These are phyloP conservation scores for Colletotrichum simmondsii DNA, from an alignment of 2,329 filamentous ascomycete species.

Conservation along the genomic window DNA sequence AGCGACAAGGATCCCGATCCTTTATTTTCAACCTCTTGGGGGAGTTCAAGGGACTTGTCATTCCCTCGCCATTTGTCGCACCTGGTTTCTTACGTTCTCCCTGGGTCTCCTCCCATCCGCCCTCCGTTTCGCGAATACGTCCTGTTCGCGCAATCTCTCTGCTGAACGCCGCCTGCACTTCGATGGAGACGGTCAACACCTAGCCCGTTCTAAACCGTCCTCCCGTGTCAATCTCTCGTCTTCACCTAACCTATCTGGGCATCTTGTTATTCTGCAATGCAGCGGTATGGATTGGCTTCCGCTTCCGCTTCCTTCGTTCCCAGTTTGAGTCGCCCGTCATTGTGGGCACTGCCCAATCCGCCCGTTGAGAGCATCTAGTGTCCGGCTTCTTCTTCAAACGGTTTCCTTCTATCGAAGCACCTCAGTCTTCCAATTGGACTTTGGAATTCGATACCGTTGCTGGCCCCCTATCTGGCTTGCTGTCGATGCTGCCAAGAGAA, in stretches of 20 bases:
- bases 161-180: conserved; percentile 7
- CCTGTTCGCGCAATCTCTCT: conserved; percentile 19
- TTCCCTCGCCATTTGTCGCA: neutral
- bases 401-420: neutral
- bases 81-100: neutral
- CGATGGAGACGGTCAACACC: conserved; percentile 9
- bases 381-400: neutral
- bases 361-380: conserved; percentile 2
- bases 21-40: conserved; percentile 20
- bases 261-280: neutral
- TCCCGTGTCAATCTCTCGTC: neutral
- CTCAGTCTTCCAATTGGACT: conserved; percentile 5
- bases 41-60: neutral
- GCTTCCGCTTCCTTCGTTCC: conserved; percentile 23
- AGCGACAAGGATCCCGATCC: conserved; percentile 33
- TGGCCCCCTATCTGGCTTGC: conserved; percentile 7
- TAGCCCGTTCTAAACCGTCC: neutral
- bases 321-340: neutral
- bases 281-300: conserved; percentile 1
- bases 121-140: neutral
- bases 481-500: conserved; percentile 20
- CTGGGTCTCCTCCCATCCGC: neutral
- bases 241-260: conserved; percentile 2
- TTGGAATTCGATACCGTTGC: conserved; percentile 9
- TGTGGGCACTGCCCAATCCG: neutral